Conservation (phyloP, 805 yeast genomes). For the Teunomyces stri region DNA sequence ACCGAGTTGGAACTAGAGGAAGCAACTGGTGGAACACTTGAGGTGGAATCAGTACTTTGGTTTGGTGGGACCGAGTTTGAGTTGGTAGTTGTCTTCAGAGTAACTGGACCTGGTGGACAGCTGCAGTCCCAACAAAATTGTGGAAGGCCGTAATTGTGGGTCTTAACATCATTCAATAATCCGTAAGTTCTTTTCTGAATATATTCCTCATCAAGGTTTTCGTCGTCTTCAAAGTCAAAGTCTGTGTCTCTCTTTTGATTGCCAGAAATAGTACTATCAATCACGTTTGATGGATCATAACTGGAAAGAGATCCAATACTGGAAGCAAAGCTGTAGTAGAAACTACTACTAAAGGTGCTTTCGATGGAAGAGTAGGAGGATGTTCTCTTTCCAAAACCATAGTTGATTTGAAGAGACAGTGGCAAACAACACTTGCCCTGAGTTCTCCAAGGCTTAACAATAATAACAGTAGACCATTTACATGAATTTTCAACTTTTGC, state of each 20-base stretch:
- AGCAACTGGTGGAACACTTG: neutral
- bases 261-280: constrained; percentile 3
- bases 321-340: constrained; percentile 3
- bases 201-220: neutral
- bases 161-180: constrained; percentile 5
- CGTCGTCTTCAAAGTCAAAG: neutral
- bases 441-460: constrained; percentile 17
- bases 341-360: constrained; percentile 9
- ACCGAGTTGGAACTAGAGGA: neutral
- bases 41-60: no score
- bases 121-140: constrained; percentile 14
- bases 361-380: constrained; percentile 4
- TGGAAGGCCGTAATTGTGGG: constrained; percentile 4
- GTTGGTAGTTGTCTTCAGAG: neutral
- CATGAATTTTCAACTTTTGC: constrained; percentile 13
- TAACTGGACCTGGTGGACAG: constrained; percentile 3
- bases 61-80: no score
- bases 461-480: constrained; percentile 22
- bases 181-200: constrained; percentile 3
- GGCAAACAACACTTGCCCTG: constrained; percentile 25
- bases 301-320: neutral
- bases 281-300: constrained; percentile 7
- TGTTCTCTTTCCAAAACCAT: constrained; percentile 11
- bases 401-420: constrained; percentile 17
- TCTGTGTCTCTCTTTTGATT: constrained; percentile 9